Percentiles rank a stretch among this genome's conserved stretches.
phyloP scores from a whole-genome alignment of 192 early-diverging fungal species.

The Pecoramyces ruminantium region DNA sequence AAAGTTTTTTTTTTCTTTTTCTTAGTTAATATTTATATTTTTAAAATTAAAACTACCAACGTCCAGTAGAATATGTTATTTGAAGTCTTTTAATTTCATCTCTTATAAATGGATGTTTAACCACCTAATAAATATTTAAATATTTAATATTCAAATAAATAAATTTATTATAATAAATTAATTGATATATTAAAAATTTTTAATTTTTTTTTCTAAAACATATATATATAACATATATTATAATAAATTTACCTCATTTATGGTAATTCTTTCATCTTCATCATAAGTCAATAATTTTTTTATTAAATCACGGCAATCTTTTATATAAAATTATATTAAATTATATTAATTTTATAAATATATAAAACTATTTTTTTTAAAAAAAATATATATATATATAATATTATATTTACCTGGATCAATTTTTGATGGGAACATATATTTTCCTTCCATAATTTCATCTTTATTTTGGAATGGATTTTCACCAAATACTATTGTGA shows the following conservation, averaged over 20 bases:
- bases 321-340: no score
- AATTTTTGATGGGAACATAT: conserved; percentile 3
- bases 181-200: no score
- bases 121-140: background rate
- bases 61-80: background rate
- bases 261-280: background rate
- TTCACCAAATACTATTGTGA: conserved; percentile 25
- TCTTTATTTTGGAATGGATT: conserved; percentile 20
- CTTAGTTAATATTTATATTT: no score
- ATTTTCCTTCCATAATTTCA: conserved; percentile 20
- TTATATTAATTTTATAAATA: no score
- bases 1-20: no score
- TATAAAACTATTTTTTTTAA: no score
- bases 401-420: conserved; percentile 6
- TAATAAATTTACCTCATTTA: background rate
- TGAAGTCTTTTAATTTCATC: background rate
- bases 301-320: conserved; percentile 4
- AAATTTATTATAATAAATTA: no score
- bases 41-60: background rate
- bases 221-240: no score
- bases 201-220: no score
- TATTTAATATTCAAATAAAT: background rate
- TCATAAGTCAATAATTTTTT: conserved; percentile 2
- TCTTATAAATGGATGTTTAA: background rate
- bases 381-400: background rate